Percentiles rank a stretch among this genome's conserved stretches.
Evolutionary conservation across 192 early-diverging fungal genomes (phyloP).

Genomic region (Coemansia sp.): DNA sequence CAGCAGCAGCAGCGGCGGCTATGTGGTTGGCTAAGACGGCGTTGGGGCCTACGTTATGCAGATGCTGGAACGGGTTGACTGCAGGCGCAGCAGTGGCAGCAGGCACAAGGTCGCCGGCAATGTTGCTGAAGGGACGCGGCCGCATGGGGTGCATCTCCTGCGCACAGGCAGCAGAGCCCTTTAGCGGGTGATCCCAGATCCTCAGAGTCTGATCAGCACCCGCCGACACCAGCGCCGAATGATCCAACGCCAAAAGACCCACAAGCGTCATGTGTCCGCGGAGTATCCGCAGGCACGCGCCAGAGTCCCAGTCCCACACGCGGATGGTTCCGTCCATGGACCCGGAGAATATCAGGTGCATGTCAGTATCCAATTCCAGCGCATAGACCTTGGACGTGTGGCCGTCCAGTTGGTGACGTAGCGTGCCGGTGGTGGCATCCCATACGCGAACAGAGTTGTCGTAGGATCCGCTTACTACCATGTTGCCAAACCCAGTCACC

Average conservation of each 20-base stretch:
- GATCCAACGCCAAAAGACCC: constrained; percentile 85
- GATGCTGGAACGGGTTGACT: neutral
- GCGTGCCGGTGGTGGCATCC: constrained; percentile 76
- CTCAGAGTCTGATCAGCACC: constrained; percentile 94
- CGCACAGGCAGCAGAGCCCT: neutral
- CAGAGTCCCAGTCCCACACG: constrained; percentile 90
- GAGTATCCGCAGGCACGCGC: constrained; percentile 73
- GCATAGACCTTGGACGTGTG: constrained; percentile 97
- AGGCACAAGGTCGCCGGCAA: constrained; percentile 32
- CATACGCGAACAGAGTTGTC: constrained; percentile 91
- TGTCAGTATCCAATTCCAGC: constrained; percentile 84
- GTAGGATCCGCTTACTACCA: constrained; percentile 90
- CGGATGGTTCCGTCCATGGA: constrained; percentile 93
- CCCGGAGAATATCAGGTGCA: constrained; percentile 86
- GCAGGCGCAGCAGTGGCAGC: neutral
- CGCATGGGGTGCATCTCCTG: neutral
- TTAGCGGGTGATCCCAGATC: constrained; percentile 82
- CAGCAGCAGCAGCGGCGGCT: constrained; percentile 21
- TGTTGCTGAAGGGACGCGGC: constrained; percentile 48
- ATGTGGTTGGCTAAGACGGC: constrained; percentile 26
- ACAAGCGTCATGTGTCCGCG: constrained; percentile 95
- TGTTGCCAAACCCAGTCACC: constrained; percentile 84
- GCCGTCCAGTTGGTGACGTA: constrained; percentile 73
- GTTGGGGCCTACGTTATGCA: neutral
- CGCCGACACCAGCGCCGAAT: constrained; percentile 87